phyloP scores from a whole-genome alignment of 2,329 filamentous ascomycete genomes.

The Calonectria honghensis region DNA sequence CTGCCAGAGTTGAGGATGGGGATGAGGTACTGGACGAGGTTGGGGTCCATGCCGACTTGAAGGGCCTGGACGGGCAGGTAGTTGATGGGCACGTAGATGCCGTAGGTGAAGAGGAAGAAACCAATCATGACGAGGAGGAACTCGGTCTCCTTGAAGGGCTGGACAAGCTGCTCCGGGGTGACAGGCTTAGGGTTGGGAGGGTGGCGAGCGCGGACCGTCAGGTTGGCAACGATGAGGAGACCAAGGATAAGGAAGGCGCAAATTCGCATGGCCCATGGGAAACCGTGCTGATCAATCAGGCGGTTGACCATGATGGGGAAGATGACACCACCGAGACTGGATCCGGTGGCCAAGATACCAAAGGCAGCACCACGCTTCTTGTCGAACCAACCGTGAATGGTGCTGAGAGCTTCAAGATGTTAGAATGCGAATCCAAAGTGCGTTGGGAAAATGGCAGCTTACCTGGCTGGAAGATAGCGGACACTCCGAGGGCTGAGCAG shows the following conservation, averaged over 20 bases:
- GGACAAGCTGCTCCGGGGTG: slow-evolving; percentile 55
- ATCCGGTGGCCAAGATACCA: slow-evolving; percentile 60
- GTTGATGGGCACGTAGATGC: slow-evolving; percentile 62
- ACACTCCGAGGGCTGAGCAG: slow-evolving; percentile 59
- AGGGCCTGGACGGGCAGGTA: slow-evolving; percentile 60
- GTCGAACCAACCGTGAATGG: slow-evolving; percentile 60
- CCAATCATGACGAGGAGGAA: slow-evolving; percentile 57
- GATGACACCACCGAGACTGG: slow-evolving; percentile 62
- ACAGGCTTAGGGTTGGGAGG: slow-evolving; percentile 56
- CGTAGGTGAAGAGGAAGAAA: slow-evolving; percentile 60
- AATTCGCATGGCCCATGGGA: slow-evolving; percentile 64
- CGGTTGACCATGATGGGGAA: slow-evolving; percentile 64
- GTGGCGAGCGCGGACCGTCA: slow-evolving; percentile 55
- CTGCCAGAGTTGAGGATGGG: slow-evolving; percentile 63
- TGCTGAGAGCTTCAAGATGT: slow-evolving; percentile 51
- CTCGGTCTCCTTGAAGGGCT: slow-evolving; percentile 58
- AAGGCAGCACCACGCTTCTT: slow-evolving; percentile 60
- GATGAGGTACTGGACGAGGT: slow-evolving; percentile 60
- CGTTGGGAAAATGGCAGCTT: slow-evolving; percentile 8
- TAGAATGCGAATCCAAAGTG: neutral
- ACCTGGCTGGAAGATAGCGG: slow-evolving; percentile 59
- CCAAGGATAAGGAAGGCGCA: slow-evolving; percentile 62
- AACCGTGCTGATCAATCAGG: slow-evolving; percentile 60
- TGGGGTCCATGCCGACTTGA: slow-evolving; percentile 52
- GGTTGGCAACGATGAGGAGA: slow-evolving; percentile 57